Evolutionary conservation across 306 rosid genomes (phyloP).

Genomic region (Gleditsia sinensis): DNA sequence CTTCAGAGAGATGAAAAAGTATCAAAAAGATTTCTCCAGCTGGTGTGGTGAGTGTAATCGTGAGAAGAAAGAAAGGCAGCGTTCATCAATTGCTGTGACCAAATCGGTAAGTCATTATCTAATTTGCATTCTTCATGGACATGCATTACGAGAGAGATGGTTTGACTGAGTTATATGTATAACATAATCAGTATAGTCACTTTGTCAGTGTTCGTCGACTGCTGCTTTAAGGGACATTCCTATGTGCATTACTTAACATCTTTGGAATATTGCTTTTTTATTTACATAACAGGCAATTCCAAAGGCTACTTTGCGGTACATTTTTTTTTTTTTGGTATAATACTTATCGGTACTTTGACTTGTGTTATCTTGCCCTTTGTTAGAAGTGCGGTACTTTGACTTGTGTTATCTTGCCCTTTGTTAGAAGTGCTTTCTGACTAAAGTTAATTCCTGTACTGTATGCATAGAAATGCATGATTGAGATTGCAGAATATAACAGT

Average conservation of each 20-base stretch:
- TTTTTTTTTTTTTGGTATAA: too few relatives aligned
- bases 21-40: slow-evolving; percentile 56
- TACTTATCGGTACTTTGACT: background rate
- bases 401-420: background rate
- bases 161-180: slow-evolving; percentile 7
- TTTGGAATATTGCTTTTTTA: background rate
- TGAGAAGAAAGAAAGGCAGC: slow-evolving; percentile 52
- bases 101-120: slow-evolving; percentile 42
- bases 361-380: background rate
- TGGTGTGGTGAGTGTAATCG: slow-evolving; percentile 67
- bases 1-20: slow-evolving; percentile 59
- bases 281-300: background rate
- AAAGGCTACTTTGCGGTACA: background rate
- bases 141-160: slow-evolving; percentile 5
- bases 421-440: slow-evolving; percentile 6
- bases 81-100: slow-evolving; percentile 42
- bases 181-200: background rate
- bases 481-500: slow-evolving; percentile 27
- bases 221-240: slow-evolving; percentile 10
- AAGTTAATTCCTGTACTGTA: background rate
- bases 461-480: slow-evolving; percentile 8
- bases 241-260: background rate
- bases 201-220: background rate
- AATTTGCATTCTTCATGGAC: slow-evolving; percentile 11
- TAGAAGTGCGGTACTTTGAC: background rate